A percentile compares a stretch with the other conserved stretches of the same genome.
These are phyloP conservation scores for Globisporangium carolinianum DNA, from an alignment of 352 stramenopile genomes.

Conservation along the genomic window DNA sequence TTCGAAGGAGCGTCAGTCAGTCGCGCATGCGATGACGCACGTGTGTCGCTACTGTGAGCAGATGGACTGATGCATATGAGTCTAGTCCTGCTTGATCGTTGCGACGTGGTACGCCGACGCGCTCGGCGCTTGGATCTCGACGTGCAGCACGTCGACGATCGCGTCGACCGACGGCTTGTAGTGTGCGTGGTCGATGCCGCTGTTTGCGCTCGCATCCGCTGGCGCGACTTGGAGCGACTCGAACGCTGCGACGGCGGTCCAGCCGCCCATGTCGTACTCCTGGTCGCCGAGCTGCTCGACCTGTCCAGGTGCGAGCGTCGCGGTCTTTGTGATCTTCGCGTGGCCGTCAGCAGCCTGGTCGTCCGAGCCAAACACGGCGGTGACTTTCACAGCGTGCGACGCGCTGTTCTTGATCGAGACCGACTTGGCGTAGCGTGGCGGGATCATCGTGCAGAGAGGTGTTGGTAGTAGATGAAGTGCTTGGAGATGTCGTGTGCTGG, in stretches of 20 bases:
- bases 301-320: slow-evolving; percentile 34
- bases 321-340: slow-evolving; percentile 51
- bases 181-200: slow-evolving; percentile 24
- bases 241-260: slow-evolving; percentile 55
- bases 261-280: slow-evolving; percentile 77
- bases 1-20: too few relatives aligned
- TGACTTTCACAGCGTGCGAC: slow-evolving; percentile 45
- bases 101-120: slow-evolving; percentile 33
- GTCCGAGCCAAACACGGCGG: slow-evolving; percentile 59
- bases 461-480: too few relatives aligned
- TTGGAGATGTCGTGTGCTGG: too few relatives aligned
- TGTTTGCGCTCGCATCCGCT: slow-evolving; percentile 11
- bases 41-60: background rate
- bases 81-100: slow-evolving; percentile 30
- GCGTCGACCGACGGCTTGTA: slow-evolving; percentile 49
- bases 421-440: slow-evolving; percentile 65
- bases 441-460: slow-evolving; percentile 12
- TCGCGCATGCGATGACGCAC: background rate
- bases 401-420: slow-evolving; percentile 70
- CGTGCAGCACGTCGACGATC: slow-evolving; percentile 54
- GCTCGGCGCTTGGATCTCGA: slow-evolving; percentile 36
- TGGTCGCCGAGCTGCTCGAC: slow-evolving; percentile 42
- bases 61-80: background rate
- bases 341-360: slow-evolving; percentile 61
- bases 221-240: slow-evolving; percentile 51